Evolutionary conservation across 2,329 filamentous ascomycete genomes (phyloP).

Genomic region (Aspergillus ustus): DNA sequence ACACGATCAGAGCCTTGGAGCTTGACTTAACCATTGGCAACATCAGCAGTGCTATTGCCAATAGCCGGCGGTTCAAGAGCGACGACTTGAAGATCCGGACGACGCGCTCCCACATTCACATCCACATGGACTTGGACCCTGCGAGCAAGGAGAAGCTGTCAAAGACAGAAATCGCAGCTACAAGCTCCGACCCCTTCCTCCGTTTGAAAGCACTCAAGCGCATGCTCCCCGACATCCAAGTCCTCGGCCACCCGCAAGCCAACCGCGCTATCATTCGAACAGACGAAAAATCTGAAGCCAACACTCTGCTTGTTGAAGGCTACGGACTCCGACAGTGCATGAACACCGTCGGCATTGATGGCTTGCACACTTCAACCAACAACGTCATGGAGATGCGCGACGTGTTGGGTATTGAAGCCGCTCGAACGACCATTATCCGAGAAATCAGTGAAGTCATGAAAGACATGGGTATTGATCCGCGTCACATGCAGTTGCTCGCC

Average conservation of each 20-base stretch:
- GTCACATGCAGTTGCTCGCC: slow-evolving; percentile 95
- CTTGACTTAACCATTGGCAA: slow-evolving; percentile 76
- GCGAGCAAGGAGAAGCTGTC: slow-evolving; percentile 39
- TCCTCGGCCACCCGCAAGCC: slow-evolving; percentile 87
- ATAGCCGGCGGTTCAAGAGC: slow-evolving; percentile 75
- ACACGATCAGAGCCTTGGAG: slow-evolving; percentile 78
- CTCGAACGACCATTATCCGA: slow-evolving; percentile 81
- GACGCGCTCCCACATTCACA: slow-evolving; percentile 64
- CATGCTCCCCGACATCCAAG: slow-evolving; percentile 77
- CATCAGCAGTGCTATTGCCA: slow-evolving; percentile 76
- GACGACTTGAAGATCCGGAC: slow-evolving; percentile 66
- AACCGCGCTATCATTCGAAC: slow-evolving; percentile 87
- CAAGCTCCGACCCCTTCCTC: slow-evolving; percentile 50
- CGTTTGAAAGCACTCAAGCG: slow-evolving; percentile 86
- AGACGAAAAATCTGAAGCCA: slow-evolving; percentile 68
- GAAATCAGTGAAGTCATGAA: slow-evolving; percentile 92
- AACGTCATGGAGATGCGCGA: slow-evolving; percentile 87
- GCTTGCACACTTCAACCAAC: slow-evolving; percentile 75
- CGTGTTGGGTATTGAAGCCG: slow-evolving; percentile 92
- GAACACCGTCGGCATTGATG: slow-evolving; percentile 89
- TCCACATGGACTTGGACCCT: slow-evolving; percentile 64
- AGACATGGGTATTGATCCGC: slow-evolving; percentile 92
- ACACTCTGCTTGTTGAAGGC: slow-evolving; percentile 84
- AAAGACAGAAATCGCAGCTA: slow-evolving; percentile 49
- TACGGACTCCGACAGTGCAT: slow-evolving; percentile 90